phyloP scores from a whole-genome alignment of 352 stramenopile genomes.

The Phytophthora foliorum region DNA sequence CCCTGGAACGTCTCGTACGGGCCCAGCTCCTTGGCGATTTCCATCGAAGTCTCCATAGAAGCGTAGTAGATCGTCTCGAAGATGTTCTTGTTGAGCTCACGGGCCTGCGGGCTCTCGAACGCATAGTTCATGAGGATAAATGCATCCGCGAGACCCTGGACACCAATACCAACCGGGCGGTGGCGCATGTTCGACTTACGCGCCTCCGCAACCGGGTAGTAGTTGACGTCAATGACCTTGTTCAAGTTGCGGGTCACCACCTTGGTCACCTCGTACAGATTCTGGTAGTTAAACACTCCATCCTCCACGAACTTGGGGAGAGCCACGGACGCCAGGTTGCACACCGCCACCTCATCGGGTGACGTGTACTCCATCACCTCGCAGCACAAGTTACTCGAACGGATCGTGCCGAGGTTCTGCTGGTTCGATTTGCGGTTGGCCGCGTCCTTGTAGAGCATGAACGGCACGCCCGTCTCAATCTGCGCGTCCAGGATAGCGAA shows the following conservation, averaged over 20 bases:
- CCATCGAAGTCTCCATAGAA: slow-evolving; percentile 96
- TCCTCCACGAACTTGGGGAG: slow-evolving; percentile 96
- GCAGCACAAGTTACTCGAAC: slow-evolving; percentile 99
- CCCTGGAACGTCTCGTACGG: slow-evolving; percentile 98
- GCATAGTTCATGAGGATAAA: slow-evolving; percentile 98
- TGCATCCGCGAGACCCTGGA: slow-evolving; percentile 98
- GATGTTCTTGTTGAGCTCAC: slow-evolving; percentile 98
- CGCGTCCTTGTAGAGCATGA: slow-evolving; percentile 99
- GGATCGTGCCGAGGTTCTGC: slow-evolving; percentile 99
- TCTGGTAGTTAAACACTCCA: slow-evolving; percentile 96
- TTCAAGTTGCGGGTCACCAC: slow-evolving; percentile 99
- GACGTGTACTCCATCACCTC: slow-evolving; percentile 99
- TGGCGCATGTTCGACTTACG: slow-evolving; percentile 97
- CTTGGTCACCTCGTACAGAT: slow-evolving; percentile 96
- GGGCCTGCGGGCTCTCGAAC: slow-evolving; percentile 95
- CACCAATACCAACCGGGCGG: slow-evolving; percentile 98
- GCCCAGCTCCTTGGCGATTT: slow-evolving; percentile 95
- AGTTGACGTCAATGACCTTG: slow-evolving; percentile 99
- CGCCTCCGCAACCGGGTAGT: slow-evolving; percentile 95
- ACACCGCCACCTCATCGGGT: slow-evolving; percentile 98
- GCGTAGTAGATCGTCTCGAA: slow-evolving; percentile 99
- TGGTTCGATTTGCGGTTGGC: slow-evolving; percentile 99
- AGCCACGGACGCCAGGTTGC: slow-evolving; percentile 98
- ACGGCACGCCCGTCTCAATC: slow-evolving; percentile 99
- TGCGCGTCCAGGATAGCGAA: slow-evolving; percentile 99